These are phyloP conservation scores for Melanopsichium pennsylvanicum DNA, from an alignment of 1,284 basidiomycete species.

Conservation along the genomic window DNA sequence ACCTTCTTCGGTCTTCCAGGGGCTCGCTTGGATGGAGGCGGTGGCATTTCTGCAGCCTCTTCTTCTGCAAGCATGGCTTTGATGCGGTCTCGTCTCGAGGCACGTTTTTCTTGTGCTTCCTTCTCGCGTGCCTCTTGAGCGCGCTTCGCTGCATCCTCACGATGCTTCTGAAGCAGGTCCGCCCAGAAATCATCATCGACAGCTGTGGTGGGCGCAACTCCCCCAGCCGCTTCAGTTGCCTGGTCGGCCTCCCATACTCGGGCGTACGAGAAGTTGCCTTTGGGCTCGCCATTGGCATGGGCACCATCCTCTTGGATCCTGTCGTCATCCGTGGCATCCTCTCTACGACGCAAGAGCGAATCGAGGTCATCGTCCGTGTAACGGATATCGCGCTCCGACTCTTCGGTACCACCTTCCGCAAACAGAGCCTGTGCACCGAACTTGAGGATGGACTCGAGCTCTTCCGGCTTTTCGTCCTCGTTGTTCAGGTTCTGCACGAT, in stretches of 20 bases:
- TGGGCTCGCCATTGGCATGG: constrained; percentile 23
- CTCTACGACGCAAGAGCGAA: constrained; percentile 57
- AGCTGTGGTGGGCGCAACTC: constrained; percentile 51
- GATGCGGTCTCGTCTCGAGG: constrained; percentile 32
- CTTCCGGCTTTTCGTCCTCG: constrained; percentile 53
- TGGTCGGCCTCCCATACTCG: constrained; percentile 63
- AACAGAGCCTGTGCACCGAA: constrained; percentile 66
- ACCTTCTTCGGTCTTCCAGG: constrained; percentile 24
- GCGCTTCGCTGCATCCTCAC: constrained; percentile 39
- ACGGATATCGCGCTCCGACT: constrained; percentile 57
- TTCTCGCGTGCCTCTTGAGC: constrained; percentile 20
- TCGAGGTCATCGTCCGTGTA: constrained; percentile 64
- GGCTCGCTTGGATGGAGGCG: constrained; percentile 15
- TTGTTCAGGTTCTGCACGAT: constrained; percentile 61
- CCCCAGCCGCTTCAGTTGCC: constrained; percentile 7
- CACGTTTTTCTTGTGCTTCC: constrained; percentile 23
- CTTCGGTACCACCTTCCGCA: constrained; percentile 58
- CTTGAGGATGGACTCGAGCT: constrained; percentile 64
- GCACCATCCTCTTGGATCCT: constrained; percentile 8
- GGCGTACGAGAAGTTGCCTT: constrained; percentile 60
- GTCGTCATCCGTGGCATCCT: constrained; percentile 43
- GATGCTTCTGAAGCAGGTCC: constrained; percentile 58
- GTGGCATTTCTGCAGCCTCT: constrained; percentile 2
- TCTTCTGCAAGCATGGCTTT: constrained; percentile 23
- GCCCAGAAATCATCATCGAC: constrained; percentile 60